These are phyloP conservation scores for Rosa rugosa DNA, from an alignment of 306 rosid species.

Conservation along the genomic window DNA sequence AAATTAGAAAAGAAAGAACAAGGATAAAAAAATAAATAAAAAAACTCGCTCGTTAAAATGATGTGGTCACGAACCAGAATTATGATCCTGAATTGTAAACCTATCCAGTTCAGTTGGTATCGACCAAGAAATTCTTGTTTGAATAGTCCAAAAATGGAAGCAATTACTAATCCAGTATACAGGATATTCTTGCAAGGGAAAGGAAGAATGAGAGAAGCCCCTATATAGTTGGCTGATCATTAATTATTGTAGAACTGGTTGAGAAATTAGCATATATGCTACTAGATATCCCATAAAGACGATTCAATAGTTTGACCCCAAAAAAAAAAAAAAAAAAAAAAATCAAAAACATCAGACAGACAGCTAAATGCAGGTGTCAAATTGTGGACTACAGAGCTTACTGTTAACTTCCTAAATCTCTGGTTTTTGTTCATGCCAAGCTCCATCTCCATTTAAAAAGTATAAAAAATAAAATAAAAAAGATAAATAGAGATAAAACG, in stretches of 20 bases:
- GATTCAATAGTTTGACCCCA: neutral
- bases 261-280: neutral
- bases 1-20: neutral
- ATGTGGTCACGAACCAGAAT: too few species aligned
- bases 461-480: neutral
- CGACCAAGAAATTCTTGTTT: neutral
- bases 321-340: too few species aligned
- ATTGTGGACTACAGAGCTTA: conserved; percentile 1
- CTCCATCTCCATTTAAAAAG: neutral
- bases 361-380: neutral
- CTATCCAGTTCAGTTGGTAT: neutral
- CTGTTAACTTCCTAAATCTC: neutral
- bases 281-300: neutral
- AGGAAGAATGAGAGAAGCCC: neutral
- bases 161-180: neutral
- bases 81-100: neutral
- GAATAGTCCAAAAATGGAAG: neutral
- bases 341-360: neutral
- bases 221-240: neutral
- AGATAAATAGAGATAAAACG: neutral
- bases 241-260: neutral
- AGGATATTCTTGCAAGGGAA: conserved; percentile 1
- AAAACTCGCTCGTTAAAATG: neutral
- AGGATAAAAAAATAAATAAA: neutral
- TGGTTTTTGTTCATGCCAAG: conserved; percentile 8